phyloP scores from a whole-genome alignment of 2,329 filamentous ascomycete species.

The Camillea tinctor region DNA sequence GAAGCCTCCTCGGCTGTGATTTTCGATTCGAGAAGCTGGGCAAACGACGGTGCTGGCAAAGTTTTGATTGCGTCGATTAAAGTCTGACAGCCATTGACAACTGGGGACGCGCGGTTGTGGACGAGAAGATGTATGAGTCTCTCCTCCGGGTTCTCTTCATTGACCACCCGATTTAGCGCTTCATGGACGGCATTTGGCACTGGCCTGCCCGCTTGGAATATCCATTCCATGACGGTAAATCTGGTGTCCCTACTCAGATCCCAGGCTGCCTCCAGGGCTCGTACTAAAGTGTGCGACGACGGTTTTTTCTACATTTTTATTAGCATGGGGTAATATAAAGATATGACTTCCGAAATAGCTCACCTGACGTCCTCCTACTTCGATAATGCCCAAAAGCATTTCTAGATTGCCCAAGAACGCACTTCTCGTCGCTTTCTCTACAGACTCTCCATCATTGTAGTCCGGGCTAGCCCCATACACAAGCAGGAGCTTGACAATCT shows the following conservation, averaged over 20 bases:
- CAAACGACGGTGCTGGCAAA: slow-evolving; percentile 38
- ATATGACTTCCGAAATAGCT: background rate
- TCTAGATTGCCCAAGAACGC: slow-evolving; percentile 50
- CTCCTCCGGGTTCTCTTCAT: slow-evolving; percentile 51
- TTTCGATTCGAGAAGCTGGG: slow-evolving; percentile 41
- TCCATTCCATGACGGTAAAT: slow-evolving; percentile 46
- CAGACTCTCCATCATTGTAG: slow-evolving; percentile 53
- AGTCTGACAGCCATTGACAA: slow-evolving; percentile 51
- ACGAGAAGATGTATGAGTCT: slow-evolving; percentile 48
- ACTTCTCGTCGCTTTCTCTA: slow-evolving; percentile 53
- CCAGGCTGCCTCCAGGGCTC: slow-evolving; percentile 54
- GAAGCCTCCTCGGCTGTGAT: slow-evolving; percentile 44
- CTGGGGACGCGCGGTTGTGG: slow-evolving; percentile 50
- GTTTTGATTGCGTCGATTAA: slow-evolving; percentile 48
- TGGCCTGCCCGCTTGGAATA: slow-evolving; percentile 51
- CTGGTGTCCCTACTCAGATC: slow-evolving; percentile 48
- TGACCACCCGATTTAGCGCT: slow-evolving; percentile 50
- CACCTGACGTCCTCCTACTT: slow-evolving; percentile 36
- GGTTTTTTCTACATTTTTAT: slow-evolving; percentile 41
- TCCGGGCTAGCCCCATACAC: slow-evolving; percentile 54
- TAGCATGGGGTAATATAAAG: background rate
- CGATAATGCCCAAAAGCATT: slow-evolving; percentile 49
- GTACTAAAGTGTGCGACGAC: slow-evolving; percentile 46
- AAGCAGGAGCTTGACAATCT: slow-evolving; percentile 51
- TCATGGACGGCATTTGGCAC: slow-evolving; percentile 50